phyloP scores from a whole-genome alignment of 306 rosid genomes.

The Pterocarpus macrocarpus region DNA sequence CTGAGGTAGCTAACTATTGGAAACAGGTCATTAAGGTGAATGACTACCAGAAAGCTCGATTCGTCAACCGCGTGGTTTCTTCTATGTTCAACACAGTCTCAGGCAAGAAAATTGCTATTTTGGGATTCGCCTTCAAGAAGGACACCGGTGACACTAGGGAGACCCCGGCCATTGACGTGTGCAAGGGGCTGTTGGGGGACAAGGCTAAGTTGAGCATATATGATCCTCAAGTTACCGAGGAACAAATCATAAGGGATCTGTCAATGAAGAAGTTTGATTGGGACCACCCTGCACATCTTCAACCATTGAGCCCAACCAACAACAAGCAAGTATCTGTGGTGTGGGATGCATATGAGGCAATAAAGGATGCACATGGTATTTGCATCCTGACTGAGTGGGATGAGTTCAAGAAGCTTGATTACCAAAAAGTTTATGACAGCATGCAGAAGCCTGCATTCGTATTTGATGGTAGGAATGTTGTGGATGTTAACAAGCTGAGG shows the following conservation, averaged over 20 bases:
- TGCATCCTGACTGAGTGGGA: slow-evolving; percentile 90
- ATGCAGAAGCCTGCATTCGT: slow-evolving; percentile 94
- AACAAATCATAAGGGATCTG: slow-evolving; percentile 76
- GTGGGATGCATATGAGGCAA: slow-evolving; percentile 77
- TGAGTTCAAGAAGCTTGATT: slow-evolving; percentile 78
- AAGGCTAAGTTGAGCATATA: slow-evolving; percentile 81
- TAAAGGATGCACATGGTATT: slow-evolving; percentile 79
- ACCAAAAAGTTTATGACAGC: slow-evolving; percentile 65
- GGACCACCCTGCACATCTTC: slow-evolving; percentile 90
- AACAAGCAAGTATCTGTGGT: slow-evolving; percentile 70
- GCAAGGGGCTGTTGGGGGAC: slow-evolving; percentile 84
- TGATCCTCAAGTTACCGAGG: slow-evolving; percentile 84
- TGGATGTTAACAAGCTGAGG: slow-evolving; percentile 72
- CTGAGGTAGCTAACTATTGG: slow-evolving; percentile 94
- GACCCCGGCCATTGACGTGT: slow-evolving; percentile 91
- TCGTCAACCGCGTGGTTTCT: slow-evolving; percentile 81
- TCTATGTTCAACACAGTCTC: slow-evolving; percentile 93
- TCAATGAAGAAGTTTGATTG: slow-evolving; percentile 90
- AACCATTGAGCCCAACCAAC: slow-evolving; percentile 71
- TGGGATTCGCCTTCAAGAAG: slow-evolving; percentile 93
- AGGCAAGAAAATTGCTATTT: slow-evolving; percentile 75
- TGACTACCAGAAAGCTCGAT: slow-evolving; percentile 87
- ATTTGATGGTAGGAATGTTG: slow-evolving; percentile 78
- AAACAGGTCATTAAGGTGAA: slow-evolving; percentile 92
- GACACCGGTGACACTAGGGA: slow-evolving; percentile 94